These are phyloP conservation scores for Hebeloma cylindrosporum DNA, from an alignment of 768 basidiomycete species.

Conservation along the genomic window DNA sequence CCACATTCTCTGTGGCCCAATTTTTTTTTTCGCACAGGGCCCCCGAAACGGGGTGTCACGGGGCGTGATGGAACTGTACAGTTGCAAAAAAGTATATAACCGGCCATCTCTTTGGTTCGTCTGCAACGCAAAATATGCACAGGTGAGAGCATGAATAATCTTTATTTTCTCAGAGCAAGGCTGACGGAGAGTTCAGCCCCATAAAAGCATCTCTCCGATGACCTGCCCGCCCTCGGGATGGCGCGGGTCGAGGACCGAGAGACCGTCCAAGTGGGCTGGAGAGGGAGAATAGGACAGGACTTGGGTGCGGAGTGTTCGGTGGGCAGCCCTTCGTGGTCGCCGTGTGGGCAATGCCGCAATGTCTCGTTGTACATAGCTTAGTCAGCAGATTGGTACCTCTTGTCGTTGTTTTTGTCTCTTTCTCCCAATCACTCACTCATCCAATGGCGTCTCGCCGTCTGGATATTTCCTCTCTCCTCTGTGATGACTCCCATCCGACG, in stretches of 20 bases:
- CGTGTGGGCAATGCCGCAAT: slow-evolving; percentile 79
- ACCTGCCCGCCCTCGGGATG: slow-evolving; percentile 71
- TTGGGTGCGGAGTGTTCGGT: slow-evolving; percentile 78
- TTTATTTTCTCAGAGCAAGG: neutral
- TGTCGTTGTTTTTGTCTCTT: slow-evolving; percentile 23
- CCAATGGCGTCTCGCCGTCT: slow-evolving; percentile 68
- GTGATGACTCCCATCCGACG: slow-evolving; percentile 44
- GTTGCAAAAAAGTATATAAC: slow-evolving; percentile 35
- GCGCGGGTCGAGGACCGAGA: slow-evolving; percentile 81
- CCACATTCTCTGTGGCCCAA: slow-evolving; percentile 2
- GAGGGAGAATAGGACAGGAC: slow-evolving; percentile 70
- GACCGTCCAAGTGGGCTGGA: slow-evolving; percentile 85
- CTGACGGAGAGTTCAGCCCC: slow-evolving; percentile 44
- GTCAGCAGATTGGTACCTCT: slow-evolving; percentile 13
- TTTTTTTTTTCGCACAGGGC: slow-evolving; percentile 19
- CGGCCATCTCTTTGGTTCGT: slow-evolving; percentile 1
- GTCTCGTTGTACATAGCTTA: slow-evolving; percentile 79
- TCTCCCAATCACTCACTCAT: slow-evolving; percentile 25
- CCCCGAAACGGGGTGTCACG: slow-evolving; percentile 29
- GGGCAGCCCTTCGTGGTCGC: slow-evolving; percentile 61
- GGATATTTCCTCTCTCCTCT: slow-evolving; percentile 75
- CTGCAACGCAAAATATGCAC: slow-evolving; percentile 60
- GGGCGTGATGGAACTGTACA: slow-evolving; percentile 52
- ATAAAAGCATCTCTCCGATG: slow-evolving; percentile 91
- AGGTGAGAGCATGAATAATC: slow-evolving; percentile 44